Conservation (phyloP, 345 rosid genomes). For the Kernera saxatilis region DNA sequence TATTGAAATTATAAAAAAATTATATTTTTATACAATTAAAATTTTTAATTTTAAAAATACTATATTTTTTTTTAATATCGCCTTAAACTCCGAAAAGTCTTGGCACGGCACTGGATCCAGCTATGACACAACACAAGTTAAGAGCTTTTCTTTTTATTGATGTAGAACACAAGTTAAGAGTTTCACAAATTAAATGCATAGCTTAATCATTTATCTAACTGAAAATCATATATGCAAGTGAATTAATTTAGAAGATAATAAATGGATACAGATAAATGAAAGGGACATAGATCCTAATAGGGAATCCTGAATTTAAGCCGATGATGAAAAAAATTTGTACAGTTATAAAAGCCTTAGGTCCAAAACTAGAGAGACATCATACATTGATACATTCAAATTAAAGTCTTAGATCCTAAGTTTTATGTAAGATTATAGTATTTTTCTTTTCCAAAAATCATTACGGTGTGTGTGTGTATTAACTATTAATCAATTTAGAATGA, state of each 20-base stretch:
- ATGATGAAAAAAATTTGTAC: not conserved
- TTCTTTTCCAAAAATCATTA: not conserved
- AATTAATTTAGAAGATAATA: not conserved
- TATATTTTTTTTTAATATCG: too few species aligned
- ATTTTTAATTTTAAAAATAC: too few species aligned
- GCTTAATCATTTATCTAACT: not conserved
- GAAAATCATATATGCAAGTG: not conserved
- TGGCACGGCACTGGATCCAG: too few species aligned
- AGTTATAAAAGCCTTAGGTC: not conserved
- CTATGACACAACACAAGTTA: too few species aligned
- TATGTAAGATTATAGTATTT: not conserved
- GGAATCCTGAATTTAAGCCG: not conserved
- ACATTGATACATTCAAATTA: not conserved
- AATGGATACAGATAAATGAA: slow-evolving; percentile 7
- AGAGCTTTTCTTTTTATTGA: too few species aligned
- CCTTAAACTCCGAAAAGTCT: too few species aligned
- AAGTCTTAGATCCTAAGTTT: not conserved
- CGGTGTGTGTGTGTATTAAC: not conserved
- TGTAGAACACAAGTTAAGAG: too few species aligned
- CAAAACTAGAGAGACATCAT: not conserved
- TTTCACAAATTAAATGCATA: not conserved
- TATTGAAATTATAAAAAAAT: too few species aligned
- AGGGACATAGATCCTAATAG: slow-evolving; percentile 1
- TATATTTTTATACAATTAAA: too few species aligned
- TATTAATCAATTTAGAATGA: not conserved